phyloP scores from a whole-genome alignment of 495 filamentous ascomycete species.

The Aspergillus asperescens region DNA sequence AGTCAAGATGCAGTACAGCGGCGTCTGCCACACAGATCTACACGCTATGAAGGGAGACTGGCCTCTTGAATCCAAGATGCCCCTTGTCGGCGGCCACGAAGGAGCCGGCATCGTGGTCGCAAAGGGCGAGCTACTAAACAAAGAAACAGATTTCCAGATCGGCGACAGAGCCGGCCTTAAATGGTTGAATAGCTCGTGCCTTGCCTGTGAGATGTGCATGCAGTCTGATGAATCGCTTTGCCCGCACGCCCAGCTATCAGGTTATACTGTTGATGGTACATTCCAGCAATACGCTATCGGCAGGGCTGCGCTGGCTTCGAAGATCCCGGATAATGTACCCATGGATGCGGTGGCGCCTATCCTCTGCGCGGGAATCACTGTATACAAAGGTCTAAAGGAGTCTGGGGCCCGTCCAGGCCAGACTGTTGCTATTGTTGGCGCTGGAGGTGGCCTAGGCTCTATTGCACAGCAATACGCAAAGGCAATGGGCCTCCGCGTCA shows the following conservation, averaged over 20 bases:
- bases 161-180: constrained; percentile 84
- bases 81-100: constrained; percentile 90
- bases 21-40: constrained; percentile 87
- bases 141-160: constrained; percentile 64
- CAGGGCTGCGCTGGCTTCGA: constrained; percentile 76
- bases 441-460: constrained; percentile 79
- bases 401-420: constrained; percentile 68
- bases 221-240: constrained; percentile 74
- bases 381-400: constrained; percentile 91
- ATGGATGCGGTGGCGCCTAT: constrained; percentile 78
- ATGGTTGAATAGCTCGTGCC: constrained; percentile 84
- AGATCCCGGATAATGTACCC: constrained; percentile 66
- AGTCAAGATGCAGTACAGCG: constrained; percentile 86
- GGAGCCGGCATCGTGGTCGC: constrained; percentile 84
- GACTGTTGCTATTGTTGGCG: constrained; percentile 80
- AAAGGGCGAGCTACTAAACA: constrained; percentile 64
- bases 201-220: constrained; percentile 75
- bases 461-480: constrained; percentile 82
- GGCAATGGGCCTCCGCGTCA: constrained; percentile 75
- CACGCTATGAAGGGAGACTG: constrained; percentile 87
- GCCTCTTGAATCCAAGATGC: constrained; percentile 72
- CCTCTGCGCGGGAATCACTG: constrained; percentile 84
- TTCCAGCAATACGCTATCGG: constrained; percentile 92
- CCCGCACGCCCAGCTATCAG: constrained; percentile 63
- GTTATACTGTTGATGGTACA: constrained; percentile 85